Evolutionary conservation across 176 grass and related monocot genomes (phyloP).

Genomic region (Tillandsia leiboldiana): DNA sequence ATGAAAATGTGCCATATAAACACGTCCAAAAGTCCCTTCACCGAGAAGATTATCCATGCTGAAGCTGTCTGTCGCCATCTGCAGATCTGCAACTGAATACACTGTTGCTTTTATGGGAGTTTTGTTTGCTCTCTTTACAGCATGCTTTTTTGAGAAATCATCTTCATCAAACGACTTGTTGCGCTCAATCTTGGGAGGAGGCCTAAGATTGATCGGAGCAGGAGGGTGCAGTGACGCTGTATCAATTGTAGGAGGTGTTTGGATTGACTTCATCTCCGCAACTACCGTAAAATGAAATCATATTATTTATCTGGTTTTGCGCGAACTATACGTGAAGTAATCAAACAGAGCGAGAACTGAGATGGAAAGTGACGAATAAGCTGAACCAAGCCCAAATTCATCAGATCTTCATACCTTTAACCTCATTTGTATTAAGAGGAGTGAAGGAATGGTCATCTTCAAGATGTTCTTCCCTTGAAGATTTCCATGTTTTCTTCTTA

Average conservation of each 20-base stretch:
- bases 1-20: conserved; percentile 79
- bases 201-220: conserved; percentile 52
- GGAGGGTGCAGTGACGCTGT: conserved; percentile 37
- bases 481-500: conserved; percentile 45
- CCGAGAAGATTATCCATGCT: conserved; percentile 75
- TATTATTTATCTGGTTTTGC: conserved; percentile 1
- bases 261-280: conserved; percentile 53
- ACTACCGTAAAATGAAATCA: conserved; percentile 4
- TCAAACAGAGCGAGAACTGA: background rate
- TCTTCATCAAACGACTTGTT: conserved; percentile 72
- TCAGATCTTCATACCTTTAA: conserved; percentile 45
- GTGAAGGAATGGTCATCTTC: conserved; percentile 70
- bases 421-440: conserved; percentile 52
- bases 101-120: conserved; percentile 53
- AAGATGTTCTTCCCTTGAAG: conserved; percentile 37
- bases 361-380: too few relatives aligned
- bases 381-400: background rate
- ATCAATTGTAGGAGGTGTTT: conserved; percentile 38
- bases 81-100: conserved; percentile 95
- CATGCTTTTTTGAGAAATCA: conserved; percentile 56
- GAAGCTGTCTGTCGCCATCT: conserved; percentile 94
- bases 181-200: conserved; percentile 60
- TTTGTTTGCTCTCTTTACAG: conserved; percentile 37
- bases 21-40: conserved; percentile 88
- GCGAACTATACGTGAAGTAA: background rate